These are phyloP conservation scores for Petunia axillaris DNA, from an alignment of 257 asterid species.

Conservation along the genomic window DNA sequence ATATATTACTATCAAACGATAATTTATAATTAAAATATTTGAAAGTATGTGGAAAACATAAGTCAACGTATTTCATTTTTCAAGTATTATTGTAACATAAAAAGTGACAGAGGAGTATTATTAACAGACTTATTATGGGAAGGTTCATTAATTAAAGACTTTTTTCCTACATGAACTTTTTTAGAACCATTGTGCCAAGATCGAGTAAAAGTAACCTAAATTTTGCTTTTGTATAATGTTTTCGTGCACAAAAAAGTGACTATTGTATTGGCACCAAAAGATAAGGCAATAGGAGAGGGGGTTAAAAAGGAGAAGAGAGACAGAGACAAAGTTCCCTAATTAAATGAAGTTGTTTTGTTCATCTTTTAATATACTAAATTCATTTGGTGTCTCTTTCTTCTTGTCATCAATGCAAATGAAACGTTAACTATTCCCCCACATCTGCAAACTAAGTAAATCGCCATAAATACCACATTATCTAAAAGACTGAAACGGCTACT, in stretches of 20 bases:
- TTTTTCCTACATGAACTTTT: not conserved
- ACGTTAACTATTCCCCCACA: slow-evolving; percentile 19
- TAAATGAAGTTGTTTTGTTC: slow-evolving; percentile 19
- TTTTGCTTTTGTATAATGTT: slow-evolving; percentile 7
- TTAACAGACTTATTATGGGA: not conserved
- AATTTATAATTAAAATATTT: too few relatives aligned
- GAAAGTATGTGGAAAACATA: too few relatives aligned
- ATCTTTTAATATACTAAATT: not conserved
- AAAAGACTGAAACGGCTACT: not conserved
- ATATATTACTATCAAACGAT: too few relatives aligned
- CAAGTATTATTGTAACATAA: too few relatives aligned
- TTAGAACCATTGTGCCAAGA: not conserved
- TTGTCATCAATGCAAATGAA: slow-evolving; percentile 20
- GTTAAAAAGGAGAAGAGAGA: not conserved
- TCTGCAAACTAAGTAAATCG: slow-evolving; percentile 11
- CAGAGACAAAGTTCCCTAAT: slow-evolving; percentile 13
- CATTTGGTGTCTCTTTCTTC: slow-evolving; percentile 7
- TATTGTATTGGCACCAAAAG: not conserved
- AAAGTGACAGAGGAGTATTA: not conserved
- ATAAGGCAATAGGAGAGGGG: not conserved
- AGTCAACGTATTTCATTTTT: too few relatives aligned
- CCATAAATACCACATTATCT: slow-evolving; percentile 21
- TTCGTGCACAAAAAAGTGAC: not conserved
- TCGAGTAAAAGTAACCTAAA: not conserved
- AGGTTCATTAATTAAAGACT: not conserved